Conservation (phyloP, 805 yeast genomes). For the Teunomyces funiuensis region DNA sequence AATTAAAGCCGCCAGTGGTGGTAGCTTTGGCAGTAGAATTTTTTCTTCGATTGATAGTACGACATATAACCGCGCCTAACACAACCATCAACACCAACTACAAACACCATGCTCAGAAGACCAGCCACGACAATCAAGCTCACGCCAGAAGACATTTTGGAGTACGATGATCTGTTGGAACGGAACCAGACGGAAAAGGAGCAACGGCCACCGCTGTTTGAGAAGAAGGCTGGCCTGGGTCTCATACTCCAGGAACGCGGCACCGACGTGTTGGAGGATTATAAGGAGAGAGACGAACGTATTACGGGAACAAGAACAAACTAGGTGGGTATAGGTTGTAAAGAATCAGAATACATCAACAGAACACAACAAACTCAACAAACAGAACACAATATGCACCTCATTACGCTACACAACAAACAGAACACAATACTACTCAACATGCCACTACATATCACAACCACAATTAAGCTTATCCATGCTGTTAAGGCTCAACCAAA, state of each 20-base stretch:
- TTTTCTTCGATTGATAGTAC: slow-evolving; percentile 1
- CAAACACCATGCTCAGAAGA: slow-evolving; percentile 57
- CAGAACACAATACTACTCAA: too few species aligned
- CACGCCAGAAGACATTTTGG: slow-evolving; percentile 65
- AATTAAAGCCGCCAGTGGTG: slow-evolving; percentile 4
- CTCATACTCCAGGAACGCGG: slow-evolving; percentile 6
- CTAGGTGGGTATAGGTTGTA: too few species aligned
- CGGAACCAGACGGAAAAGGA: slow-evolving; percentile 5
- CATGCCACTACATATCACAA: too few species aligned
- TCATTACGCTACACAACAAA: too few species aligned
- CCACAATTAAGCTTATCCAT: too few species aligned
- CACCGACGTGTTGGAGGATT: slow-evolving; percentile 2
- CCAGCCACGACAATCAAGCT: slow-evolving; percentile 67
- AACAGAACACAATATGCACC: too few species aligned
- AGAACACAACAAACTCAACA: too few species aligned
- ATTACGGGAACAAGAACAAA: not conserved
- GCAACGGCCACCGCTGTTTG: not conserved
- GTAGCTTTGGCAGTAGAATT: not conserved
- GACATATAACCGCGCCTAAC: slow-evolving; percentile 16
- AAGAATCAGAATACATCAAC: too few species aligned
- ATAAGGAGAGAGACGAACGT: slow-evolving; percentile 1
- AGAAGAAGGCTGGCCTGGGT: too few species aligned
- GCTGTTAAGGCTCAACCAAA: too few species aligned
- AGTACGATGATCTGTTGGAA: slow-evolving; percentile 39
- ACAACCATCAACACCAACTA: slow-evolving; percentile 23